These are phyloP conservation scores for Aspergillus sp. DNA, from an alignment of 2,329 filamentous ascomycete genomes.

Conservation along the genomic window DNA sequence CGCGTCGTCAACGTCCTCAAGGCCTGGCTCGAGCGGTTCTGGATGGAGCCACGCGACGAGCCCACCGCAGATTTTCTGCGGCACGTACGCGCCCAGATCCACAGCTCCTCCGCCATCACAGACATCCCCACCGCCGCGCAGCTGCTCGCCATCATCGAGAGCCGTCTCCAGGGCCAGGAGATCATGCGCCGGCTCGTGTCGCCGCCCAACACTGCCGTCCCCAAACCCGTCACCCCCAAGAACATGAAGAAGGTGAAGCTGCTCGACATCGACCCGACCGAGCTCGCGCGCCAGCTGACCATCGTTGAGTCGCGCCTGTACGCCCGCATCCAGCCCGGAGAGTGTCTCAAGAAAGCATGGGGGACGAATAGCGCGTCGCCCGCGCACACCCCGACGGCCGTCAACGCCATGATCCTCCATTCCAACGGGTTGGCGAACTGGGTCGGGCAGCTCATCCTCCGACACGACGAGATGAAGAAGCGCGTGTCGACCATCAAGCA, in stretches of 20 bases:
- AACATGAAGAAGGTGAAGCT: constrained; percentile 98
- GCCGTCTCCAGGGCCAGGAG: constrained; percentile 79
- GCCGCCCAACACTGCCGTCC: constrained; percentile 74
- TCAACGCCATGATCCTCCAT: constrained; percentile 89
- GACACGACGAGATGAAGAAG: constrained; percentile 86
- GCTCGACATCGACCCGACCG: constrained; percentile 84
- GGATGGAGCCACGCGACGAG: constrained; percentile 77
- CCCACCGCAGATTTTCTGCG: constrained; percentile 72
- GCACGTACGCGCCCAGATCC: constrained; percentile 79
- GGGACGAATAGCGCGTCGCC: constrained; percentile 71
- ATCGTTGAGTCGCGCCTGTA: constrained; percentile 91
- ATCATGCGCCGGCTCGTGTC: constrained; percentile 76
- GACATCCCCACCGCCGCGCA: constrained; percentile 55
- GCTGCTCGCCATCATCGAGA: constrained; percentile 77
- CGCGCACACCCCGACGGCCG: constrained; percentile 80
- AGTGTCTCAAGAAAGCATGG: constrained; percentile 95
- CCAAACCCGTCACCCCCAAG: constrained; percentile 85
- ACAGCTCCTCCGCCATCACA: constrained; percentile 4
- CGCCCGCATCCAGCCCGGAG: constrained; percentile 83
- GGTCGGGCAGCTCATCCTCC: constrained; percentile 94
- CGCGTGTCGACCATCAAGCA: constrained; percentile 93
- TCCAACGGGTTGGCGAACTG: constrained; percentile 97
- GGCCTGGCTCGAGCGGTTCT: constrained; percentile 94
- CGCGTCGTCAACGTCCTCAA: constrained; percentile 93
- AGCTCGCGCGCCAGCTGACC: constrained; percentile 90